Evolutionary conservation across 2,329 filamentous ascomycete genomes (phyloP).

Genomic region (Phaeosphaeria sp.): DNA sequence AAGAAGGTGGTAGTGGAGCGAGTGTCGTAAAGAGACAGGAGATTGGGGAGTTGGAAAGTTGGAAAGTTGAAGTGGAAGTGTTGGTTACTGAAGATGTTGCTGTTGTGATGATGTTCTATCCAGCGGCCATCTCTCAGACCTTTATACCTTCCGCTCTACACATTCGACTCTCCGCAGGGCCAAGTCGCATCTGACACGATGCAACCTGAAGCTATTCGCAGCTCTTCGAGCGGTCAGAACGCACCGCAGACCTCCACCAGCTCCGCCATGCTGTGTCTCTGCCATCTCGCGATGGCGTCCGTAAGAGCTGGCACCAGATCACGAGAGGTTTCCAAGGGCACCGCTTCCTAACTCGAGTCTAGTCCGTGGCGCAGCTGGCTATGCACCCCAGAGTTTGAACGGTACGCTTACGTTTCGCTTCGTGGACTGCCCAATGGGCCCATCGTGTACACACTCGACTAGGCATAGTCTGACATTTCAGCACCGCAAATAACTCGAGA

Average conservation of each 20-base stretch:
- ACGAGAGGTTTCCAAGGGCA: background rate
- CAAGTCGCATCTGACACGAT: background rate
- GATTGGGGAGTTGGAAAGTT: background rate
- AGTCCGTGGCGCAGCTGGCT: constrained; percentile 5
- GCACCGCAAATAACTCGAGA: background rate
- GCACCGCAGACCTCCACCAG: background rate
- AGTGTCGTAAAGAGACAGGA: background rate
- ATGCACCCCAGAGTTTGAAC: constrained; percentile 1
- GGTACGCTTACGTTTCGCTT: background rate
- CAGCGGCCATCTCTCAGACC: background rate
- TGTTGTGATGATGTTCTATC: background rate
- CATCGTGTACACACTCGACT: background rate
- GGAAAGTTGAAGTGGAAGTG: constrained; percentile 4
- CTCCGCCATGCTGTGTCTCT: constrained; percentile 1
- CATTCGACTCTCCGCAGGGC: background rate
- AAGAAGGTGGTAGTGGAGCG: background rate
- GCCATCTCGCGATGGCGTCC: background rate
- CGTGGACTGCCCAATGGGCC: background rate
- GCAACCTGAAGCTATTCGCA: background rate
- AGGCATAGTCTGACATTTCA: background rate
- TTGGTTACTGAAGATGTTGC: constrained; percentile 7
- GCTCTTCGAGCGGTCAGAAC: background rate
- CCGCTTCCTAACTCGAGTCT: constrained; percentile 1
- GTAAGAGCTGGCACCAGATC: background rate
- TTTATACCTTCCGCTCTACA: background rate